Evolutionary conservation across 2,329 filamentous ascomycete species (phyloP).

Genomic region (Aureobasidium mangrovei): DNA sequence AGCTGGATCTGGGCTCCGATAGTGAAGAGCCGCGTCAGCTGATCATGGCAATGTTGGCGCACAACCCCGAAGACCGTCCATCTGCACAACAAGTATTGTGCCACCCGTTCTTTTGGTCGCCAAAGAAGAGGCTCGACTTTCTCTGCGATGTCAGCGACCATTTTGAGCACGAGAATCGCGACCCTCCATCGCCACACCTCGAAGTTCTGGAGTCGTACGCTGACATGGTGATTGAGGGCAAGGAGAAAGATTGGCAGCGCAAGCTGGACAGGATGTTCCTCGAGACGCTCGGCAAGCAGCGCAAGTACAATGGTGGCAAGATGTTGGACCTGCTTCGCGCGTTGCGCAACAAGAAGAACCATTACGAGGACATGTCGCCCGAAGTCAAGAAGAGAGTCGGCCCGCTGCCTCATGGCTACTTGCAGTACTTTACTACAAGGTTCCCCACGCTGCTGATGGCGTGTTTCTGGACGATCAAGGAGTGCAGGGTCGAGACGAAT

Average conservation of each 20-base stretch:
- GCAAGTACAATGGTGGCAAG: slow-evolving; percentile 80
- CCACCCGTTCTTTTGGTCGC: slow-evolving; percentile 93
- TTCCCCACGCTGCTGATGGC: slow-evolving; percentile 72
- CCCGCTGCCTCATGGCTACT: slow-evolving; percentile 66
- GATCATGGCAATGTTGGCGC: slow-evolving; percentile 68
- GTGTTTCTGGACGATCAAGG: slow-evolving; percentile 67
- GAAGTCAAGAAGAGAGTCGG: slow-evolving; percentile 66
- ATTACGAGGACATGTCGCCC: slow-evolving; percentile 93
- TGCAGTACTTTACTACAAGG: slow-evolving; percentile 70
- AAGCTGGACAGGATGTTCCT: slow-evolving; percentile 72
- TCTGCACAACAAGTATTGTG: slow-evolving; percentile 71
- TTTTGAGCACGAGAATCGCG: slow-evolving; percentile 84
- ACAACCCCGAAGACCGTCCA: slow-evolving; percentile 58
- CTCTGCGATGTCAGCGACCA: slow-evolving; percentile 95
- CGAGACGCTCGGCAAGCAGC: slow-evolving; percentile 82
- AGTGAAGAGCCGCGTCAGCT: slow-evolving; percentile 81
- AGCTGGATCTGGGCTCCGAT: slow-evolving; percentile 54
- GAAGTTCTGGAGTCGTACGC: slow-evolving; percentile 41
- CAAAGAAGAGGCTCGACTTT: slow-evolving; percentile 82
- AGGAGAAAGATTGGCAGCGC: slow-evolving; percentile 62
- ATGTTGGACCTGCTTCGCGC: slow-evolving; percentile 83
- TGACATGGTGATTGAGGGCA: slow-evolving; percentile 40
- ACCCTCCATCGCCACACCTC: slow-evolving; percentile 65
- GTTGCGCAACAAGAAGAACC: slow-evolving; percentile 90
- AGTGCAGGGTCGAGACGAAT: slow-evolving; percentile 53